Conservation (phyloP, 306 rosid genomes). For the Cucurbita pepo region DNA sequence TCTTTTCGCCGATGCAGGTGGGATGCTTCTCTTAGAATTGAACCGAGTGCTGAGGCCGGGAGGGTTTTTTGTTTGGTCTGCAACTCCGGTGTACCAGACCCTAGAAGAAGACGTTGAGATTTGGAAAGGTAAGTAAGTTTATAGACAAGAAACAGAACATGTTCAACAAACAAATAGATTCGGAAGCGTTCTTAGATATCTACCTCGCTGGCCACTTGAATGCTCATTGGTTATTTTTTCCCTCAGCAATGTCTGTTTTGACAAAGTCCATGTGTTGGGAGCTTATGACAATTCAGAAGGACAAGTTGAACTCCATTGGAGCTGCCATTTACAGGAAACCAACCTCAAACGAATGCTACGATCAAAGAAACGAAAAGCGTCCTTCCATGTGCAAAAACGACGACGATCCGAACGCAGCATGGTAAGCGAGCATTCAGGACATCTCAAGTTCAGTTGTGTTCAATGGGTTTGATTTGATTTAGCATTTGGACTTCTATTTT, state of each 20-base stretch:
- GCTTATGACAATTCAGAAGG: conserved; percentile 65
- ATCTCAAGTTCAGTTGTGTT: not conserved
- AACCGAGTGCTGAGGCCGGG: conserved; percentile 73
- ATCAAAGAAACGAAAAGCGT: conserved; percentile 38
- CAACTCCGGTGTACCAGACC: conserved; percentile 83
- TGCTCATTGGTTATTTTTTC: not conserved
- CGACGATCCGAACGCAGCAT: conserved; percentile 84
- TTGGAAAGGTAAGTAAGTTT: conserved; percentile 40
- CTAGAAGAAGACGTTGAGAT: conserved; percentile 67
- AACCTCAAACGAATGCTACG: conserved; percentile 55
- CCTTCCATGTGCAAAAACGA: conserved; percentile 72
- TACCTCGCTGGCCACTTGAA: not conserved
- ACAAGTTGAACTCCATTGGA: conserved; percentile 38
- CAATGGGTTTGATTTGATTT: not conserved
- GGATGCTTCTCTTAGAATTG: conserved; percentile 70
- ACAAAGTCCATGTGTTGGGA: conserved; percentile 85
- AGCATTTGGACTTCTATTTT: not conserved
- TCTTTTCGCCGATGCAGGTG: conserved; percentile 24
- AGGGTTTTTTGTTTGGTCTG: conserved; percentile 77
- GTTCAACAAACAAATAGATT: not conserved
- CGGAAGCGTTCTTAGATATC: too few species aligned
- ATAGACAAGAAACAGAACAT: not conserved
- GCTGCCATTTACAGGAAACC: conserved; percentile 83
- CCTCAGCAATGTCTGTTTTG: conserved; percentile 51
- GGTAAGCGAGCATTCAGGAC: conserved; percentile 28